Evolutionary conservation across 1,284 basidiomycete genomes (phyloP), one percentile per base, ranked within the genome.

Genomic region (Irpex sp.): DNA sequence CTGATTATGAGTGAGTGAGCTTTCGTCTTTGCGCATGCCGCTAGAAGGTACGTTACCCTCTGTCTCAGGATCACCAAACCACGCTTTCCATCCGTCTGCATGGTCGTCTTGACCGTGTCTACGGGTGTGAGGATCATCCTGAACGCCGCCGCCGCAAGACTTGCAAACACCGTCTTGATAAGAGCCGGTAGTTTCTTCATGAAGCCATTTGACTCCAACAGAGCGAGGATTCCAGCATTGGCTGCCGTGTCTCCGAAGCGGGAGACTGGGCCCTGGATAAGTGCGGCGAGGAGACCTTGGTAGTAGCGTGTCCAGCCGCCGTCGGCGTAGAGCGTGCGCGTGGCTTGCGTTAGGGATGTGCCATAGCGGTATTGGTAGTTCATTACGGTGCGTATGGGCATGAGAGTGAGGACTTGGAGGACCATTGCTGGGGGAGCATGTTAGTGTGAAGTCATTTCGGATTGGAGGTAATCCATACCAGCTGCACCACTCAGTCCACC

Each of bases 201-300:
- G 72, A 84, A 88, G 1, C 81, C 72, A 71, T 94, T 93, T 5
- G 84, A 87, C 65, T 88, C 75, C 6, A 94, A 77, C 3, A 94
- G 78, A 0, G 90, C 91, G 26, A 93, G 80, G 62, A 94, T 91
- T 13, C 92, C 92, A 0, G 81, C 89, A 70, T 94, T 93, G 21
- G 92, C 90, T 0, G 93, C 93, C 0, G 94, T 96, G 73, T 97
- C 94, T 0, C 93, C 93, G 70, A 97, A 96, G 6, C 94, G 86
- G 6, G 89, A 79, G 6, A 87, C 77, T 0, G 88, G 87, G 55
- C 93, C 93, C 74, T 94, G 92, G 19, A 94, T 70, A 60, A 97
- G 85, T 0, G 94, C 94, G 0, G 93, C 90, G 0, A 75, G 71
- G 21, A 97, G 82, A 15, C 94, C 94, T 67, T 91, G 87, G 73